Base-by-base conservation (phyloP, 2,329 filamentous ascomycete species). In the Monosporascus sp. region DNA sequence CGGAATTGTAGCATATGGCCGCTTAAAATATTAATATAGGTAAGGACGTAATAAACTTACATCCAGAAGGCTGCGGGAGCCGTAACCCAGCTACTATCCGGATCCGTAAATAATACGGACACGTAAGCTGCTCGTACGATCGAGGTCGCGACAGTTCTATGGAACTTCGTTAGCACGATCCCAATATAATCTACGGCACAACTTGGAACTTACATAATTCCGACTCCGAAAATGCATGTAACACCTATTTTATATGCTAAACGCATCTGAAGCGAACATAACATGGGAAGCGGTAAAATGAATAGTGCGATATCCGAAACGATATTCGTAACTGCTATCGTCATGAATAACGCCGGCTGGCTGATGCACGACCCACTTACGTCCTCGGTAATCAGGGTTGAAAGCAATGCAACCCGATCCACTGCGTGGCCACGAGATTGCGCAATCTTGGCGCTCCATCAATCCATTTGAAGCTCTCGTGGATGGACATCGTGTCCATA, bases 271-370 rank as follows among this genome's bases (percentile, higher is more conserved):
- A 75, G 60, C 17, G 62, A 63, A 54, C 68, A 62, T 17, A 76
- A 62, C 16, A 72, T 69, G 4, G 66, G 67, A 49, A 74, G 67
- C 2, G 74, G 73, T 3, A 76, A 59, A 3, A 65, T 60, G 50
- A 72, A 71, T 26, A 73, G 69, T 19, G 72, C 49, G 9, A 76
- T 40, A 58, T 75, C 71, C 16, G 72, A 74, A 31, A 70, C 37
- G 48, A 75, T 71, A 58, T 74, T 73, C 17, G 73, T 60, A 6
- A 67, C 69, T 0, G 72, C 71, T 49, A 72, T 72, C 43, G 66
- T 62, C 17, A 75, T 66, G 58, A 75, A 74, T 55, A 75, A 70
- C 11, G 70, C 60, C 37, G 71, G 68, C 50, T 72, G 69, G 48
- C 70, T 58, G 48, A 76, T 65, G 58, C 74, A 76, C 40, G n/a